Base-by-base conservation (phyloP, 441 rosid genomes). In the Omphalea diandra region DNA sequence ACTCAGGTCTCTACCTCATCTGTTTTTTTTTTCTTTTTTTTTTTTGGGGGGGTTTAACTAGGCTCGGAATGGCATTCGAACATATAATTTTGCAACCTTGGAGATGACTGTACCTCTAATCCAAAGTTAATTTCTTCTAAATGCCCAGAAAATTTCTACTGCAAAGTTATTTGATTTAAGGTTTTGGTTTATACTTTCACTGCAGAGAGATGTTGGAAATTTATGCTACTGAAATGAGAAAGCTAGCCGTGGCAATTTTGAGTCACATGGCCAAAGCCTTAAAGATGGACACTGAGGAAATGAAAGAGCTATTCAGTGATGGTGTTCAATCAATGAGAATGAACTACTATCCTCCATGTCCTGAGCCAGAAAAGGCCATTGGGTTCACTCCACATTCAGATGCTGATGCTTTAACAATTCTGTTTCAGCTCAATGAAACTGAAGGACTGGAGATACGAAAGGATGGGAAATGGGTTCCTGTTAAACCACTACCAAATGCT, bases 331-430 rank as follows among this genome's bases (percentile, higher is more conserved):
- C 83, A 5, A 67, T 85, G 74, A 83, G 86, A 65, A 83, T 83
- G 54, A 49, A 49, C 20, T 49, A 49, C 26, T 49, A 49, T 49
- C 54, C 54, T 7, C 54, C 54, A 49, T 81, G 89, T 36, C 85
- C 87, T 26, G 62, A 85, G 47, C 84, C 87, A 27, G 81, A 81
- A 18, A 70, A 32, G 69, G 76, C 71, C 50, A 75, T 79, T 44
- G 87, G 89, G 8, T 73, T 83, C 31, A 69, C 76, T 20, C 80
- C 85, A 43, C 85, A 83, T 73, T 80, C 86, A 5, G 85, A 85
- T 71, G 80, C 75, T 12, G 76, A 0, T 61, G 89, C 81, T 3
- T 57, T 83, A 22, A 83, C 87, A 0, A 75, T 85, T 24, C 74
- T 85, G 31, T 72, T 68, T 29, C 82, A 83, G 70, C 74, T 79